phyloP scores from a whole-genome alignment of 345 rosid species.

The Eucalyptus erythrocorys region DNA sequence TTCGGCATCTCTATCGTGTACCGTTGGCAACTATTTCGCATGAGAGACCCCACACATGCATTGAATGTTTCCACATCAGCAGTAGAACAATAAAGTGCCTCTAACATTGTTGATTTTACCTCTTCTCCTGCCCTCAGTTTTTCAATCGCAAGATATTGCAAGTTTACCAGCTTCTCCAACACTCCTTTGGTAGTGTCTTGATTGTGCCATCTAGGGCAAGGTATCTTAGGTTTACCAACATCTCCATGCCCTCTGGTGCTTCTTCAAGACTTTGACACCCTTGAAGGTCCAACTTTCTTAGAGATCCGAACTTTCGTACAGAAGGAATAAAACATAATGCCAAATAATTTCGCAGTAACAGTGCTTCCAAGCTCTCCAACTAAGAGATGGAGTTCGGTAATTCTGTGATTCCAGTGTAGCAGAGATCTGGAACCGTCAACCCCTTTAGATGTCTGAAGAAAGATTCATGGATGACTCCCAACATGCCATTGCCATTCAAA shows the following conservation, averaged over 20 bases:
- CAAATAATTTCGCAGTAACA: not conserved
- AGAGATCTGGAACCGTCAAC: not conserved
- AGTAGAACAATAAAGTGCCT: not conserved
- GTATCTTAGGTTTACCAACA: not conserved
- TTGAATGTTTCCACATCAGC: not conserved
- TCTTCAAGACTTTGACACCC: not conserved
- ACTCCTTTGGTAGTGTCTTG: not conserved
- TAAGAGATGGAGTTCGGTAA: not conserved
- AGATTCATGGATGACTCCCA: not conserved
- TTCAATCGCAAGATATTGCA: not conserved
- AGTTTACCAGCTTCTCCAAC: not conserved
- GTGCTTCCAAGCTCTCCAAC: not conserved
- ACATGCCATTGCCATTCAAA: not conserved
- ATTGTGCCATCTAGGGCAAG: not conserved
- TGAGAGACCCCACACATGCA: not conserved
- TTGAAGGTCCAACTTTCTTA: slow-evolving; percentile 2
- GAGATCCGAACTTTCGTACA: not conserved
- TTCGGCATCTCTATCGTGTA: not conserved
- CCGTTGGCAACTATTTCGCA: no score
- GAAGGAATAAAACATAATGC: not conserved
- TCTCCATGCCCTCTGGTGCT: slow-evolving; percentile 4
- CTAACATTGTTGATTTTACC: not conserved
- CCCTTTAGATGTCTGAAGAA: not conserved
- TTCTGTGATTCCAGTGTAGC: not conserved
- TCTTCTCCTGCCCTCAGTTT: not conserved